phyloP scores from a whole-genome alignment of 2,329 filamentous ascomycete species.

The Fusarium euwallaceae region DNA sequence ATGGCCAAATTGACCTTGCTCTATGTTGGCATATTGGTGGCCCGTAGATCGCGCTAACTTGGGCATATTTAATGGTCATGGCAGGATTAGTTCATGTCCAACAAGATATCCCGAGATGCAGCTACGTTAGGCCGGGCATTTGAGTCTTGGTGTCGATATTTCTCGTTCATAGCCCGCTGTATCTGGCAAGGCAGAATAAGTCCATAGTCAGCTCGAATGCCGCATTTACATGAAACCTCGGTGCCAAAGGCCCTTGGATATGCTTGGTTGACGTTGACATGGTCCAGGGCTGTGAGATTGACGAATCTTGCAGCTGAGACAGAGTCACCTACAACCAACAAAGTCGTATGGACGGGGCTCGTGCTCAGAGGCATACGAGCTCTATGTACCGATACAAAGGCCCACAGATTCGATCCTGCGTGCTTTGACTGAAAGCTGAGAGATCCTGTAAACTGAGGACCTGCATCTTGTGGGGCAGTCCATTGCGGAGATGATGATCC shows the following conservation, averaged over 20 bases:
- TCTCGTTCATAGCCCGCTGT: not conserved
- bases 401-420: not conserved
- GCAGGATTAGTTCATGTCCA: not conserved
- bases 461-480: not conserved
- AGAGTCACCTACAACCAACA: not conserved
- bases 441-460: not conserved
- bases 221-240: not conserved
- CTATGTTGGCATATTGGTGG: not conserved
- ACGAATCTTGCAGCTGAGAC: not conserved
- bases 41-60: not conserved
- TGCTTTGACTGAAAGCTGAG: not conserved
- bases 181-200: not conserved
- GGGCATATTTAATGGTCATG: not conserved
- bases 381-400: not conserved
- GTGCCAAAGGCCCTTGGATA: not conserved
- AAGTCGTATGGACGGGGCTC: not conserved
- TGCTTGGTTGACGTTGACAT: not conserved
- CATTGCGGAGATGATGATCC: not conserved
- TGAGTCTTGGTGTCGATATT: not conserved
- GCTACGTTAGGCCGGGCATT: not conserved
- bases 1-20: not conserved
- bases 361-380: not conserved
- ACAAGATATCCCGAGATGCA: not conserved
- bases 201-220: not conserved
- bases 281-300: not conserved